Percentiles rank a stretch among this genome's conserved stretches.
phyloP scores from a whole-genome alignment of 1,139 yeast species.

The Suhomyces wounanorum region DNA sequence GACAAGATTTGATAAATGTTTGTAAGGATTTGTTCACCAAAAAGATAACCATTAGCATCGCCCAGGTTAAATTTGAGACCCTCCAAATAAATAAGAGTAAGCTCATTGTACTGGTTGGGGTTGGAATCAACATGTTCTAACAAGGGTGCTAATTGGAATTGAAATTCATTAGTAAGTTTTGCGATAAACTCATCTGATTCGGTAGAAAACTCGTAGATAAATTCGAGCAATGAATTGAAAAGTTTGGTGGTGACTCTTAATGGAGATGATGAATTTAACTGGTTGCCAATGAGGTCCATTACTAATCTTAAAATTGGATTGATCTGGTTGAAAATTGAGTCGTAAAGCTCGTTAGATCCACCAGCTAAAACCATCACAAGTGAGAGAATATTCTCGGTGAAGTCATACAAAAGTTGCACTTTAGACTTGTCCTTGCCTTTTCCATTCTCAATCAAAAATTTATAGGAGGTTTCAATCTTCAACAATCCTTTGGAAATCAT shows the following conservation, averaged over 20 bases:
- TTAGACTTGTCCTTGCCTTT: constrained; percentile 43
- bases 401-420: constrained; percentile 56
- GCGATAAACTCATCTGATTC: constrained; percentile 62
- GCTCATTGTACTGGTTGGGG: constrained; percentile 29
- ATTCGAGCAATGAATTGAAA: constrained; percentile 57
- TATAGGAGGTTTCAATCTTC: constrained; percentile 52
- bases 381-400: constrained; percentile 72
- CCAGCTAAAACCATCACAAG: constrained; percentile 68
- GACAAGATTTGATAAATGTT: constrained; percentile 32
- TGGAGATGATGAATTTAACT: constrained; percentile 23
- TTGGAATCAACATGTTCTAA: constrained; percentile 19
- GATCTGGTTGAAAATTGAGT: constrained; percentile 47
- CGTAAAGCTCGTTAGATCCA: constrained; percentile 62
- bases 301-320: constrained; percentile 48
- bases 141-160: constrained; percentile 27
- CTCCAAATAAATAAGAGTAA: constrained; percentile 54
- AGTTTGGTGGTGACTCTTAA: constrained; percentile 45
- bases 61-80: constrained; percentile 63
- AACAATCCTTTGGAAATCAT: constrained; percentile 52
- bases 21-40: constrained; percentile 25
- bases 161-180: constrained; percentile 22
- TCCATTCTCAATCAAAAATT: constrained; percentile 37
- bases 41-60: constrained; percentile 40
- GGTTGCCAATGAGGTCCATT: constrained; percentile 38
- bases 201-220: constrained; percentile 65